Evolutionary conservation across 2,329 filamentous ascomycete species (phyloP), one percentile per base, ranked within the genome.

Genomic region (Colletotrichum phormii): DNA sequence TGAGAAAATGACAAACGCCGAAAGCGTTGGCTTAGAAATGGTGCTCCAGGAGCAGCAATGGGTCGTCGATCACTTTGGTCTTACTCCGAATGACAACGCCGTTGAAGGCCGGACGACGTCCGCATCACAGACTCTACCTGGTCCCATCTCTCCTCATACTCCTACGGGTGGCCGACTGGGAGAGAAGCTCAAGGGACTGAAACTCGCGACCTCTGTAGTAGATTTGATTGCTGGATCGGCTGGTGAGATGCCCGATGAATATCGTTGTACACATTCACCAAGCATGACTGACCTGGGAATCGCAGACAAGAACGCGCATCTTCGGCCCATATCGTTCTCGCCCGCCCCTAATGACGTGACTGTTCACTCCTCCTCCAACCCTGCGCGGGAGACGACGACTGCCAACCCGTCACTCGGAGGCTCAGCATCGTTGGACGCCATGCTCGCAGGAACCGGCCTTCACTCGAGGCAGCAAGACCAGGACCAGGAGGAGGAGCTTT

Each of bases 21-120:
- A 98, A 83, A 93, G 95, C 24, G 90, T 98, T 22, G 95, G 93
- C 1, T 84, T 97, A 68, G 91, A 94, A 79, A 97, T 97, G 92
- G 94, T 93, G 0, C 81, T 94, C 60, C 90, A 94, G 71, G 95
- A 98, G 82, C 94, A 92, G 79, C 89, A 93, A 76, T 97, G 95
- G 95, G 95, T 98, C 64, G 89, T 94, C 78, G 86, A 91, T 59
- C 94, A 95, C 77, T 98, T 97, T 81, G 93, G 92, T 6, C 85
- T 94, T 51, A 8, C 26, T 58, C 1, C 80, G 78, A 54, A 81
- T 82, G 66, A 86, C 81, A 74, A 84, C 81, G 65, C 81, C 60
- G 75, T 78, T 71, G 75, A 74, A 60, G 75, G 42, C 26, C 72
- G 26, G 71, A 75, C 35, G 18, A 35, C 22, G n/a, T 7, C 42